Base-by-base conservation (phyloP, 257 asterid species). In the Plantago elongata region DNA sequence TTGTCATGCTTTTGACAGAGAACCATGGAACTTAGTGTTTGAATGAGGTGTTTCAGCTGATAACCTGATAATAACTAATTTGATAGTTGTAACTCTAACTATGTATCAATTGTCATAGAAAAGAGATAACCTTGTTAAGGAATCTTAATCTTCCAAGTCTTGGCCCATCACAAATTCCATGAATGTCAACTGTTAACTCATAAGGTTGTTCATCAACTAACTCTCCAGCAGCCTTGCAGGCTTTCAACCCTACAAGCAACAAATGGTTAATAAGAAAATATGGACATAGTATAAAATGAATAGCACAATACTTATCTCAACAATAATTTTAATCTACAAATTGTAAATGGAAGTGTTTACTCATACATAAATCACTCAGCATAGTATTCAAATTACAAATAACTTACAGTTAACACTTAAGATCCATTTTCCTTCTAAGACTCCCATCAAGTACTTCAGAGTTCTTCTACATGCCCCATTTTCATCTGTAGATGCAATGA, bases 341-440 rank as follows among this genome's bases (percentile, higher is more conserved):
- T 54, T n/a, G 40, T 34, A 43, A 13, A n/a, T 57, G 2, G 27
- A 56, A 57, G 62, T 3, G 14, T 47, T 37, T 5, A 9, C 9
- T 4, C 7, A 56, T 16, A 42, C 15, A 22, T 11, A 42, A 16
- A 68, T 57, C 46, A 46, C 44, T 14, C 9, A 45, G 9, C 40
- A 45, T 52, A 30, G 60, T 11, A 27, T 42, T 43, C 22, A 13
- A 16, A 18, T 51, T 14, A 54, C 30, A 17, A 17, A 60, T 62
- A 10, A 79, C 98, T 81, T 61, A 92, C 99, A 92, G 8, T 81
- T 72, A 8, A 82, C 77, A 64, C 78, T 81, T 73, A 92, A 61
- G 68, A 89, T 80, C 99, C 99, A 92, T 82, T 89, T 87, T 59
- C 99, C 99, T 73, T 81, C 91, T 82, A 92, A 65, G 69, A 92